phyloP scores from a whole-genome alignment of 306 rosid genomes.

The Inga laurina region DNA sequence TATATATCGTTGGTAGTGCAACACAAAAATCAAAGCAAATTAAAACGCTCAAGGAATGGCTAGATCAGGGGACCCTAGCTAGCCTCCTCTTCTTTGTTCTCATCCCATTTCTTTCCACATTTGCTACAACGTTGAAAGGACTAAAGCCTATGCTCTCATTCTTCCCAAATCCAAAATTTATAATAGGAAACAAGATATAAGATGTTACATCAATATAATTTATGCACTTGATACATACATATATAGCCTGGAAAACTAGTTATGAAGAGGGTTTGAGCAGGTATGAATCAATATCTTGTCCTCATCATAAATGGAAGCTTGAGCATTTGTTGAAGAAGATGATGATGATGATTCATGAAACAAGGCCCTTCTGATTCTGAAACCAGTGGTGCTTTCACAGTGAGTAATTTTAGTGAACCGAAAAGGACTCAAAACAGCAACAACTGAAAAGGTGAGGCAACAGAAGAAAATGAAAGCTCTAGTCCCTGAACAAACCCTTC shows the following conservation, averaged over 20 bases:
- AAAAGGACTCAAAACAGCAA: slow-evolving; percentile 44
- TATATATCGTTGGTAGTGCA: no score
- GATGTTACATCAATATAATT: slow-evolving; percentile 24
- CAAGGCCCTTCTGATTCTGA: slow-evolving; percentile 28
- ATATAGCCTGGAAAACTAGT: slow-evolving; percentile 40
- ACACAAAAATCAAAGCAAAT: no score
- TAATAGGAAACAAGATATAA: background rate
- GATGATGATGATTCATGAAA: slow-evolving; percentile 44
- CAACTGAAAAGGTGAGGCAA: slow-evolving; percentile 29
- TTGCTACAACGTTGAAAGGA: no score
- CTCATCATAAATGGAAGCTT: slow-evolving; percentile 46
- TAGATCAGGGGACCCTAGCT: no score
- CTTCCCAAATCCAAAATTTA: slow-evolving; percentile 33
- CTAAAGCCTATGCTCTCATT: slow-evolving; percentile 52
- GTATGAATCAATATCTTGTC: slow-evolving; percentile 77
- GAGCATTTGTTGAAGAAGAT: background rate
- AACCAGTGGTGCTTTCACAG: background rate
- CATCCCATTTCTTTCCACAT: no score
- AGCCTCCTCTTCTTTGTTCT: no score
- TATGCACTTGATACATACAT: background rate
- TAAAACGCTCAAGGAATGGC: no score
- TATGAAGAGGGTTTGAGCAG: slow-evolving; percentile 96
- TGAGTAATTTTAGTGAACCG: slow-evolving; percentile 22
- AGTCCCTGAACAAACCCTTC: slow-evolving; percentile 16
- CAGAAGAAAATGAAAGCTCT: slow-evolving; percentile 46